Evolutionary conservation across 2,329 filamentous ascomycete genomes (phyloP), one percentile per base, ranked within the genome.

Genomic region (Scleromitrula shiraiana): DNA sequence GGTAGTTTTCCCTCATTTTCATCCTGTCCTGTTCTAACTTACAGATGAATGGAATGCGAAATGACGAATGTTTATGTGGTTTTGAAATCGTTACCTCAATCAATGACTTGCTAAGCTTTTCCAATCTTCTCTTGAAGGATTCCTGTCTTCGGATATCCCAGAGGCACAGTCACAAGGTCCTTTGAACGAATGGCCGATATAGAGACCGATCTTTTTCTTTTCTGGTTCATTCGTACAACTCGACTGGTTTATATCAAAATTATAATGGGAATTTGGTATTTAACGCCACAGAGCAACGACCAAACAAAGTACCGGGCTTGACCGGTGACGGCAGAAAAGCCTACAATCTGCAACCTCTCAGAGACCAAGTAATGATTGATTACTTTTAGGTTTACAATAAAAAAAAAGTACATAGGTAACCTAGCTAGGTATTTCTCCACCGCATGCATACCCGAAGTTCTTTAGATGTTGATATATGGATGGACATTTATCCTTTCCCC

Each of bases 101-200:
- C 14, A 17, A 36, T 12, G 6, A 5, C 27, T 42, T 26, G 19
- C 17, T 27, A 47, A 27, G 29, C 38, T 48, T 36, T 12, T 42
- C 33, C 22, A 29, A 29, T 26, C 29, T 53, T 43, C 49, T 38
- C 12, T 48, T 17, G 12, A 30, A 30, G 33, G 49, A 53, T 50
- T 57, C 53, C 41, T 52, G 41, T 29, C 46, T 39, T 50, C 53
- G 58, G 56, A 51, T 49, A 59, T 50, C 57, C 55, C 54, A 55
- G 51, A 45, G 50, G 50, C 53, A 55, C 40, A 47, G 50, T 38
- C 42, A 40, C 23, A 41, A 32, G 27, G 12, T 17, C 12, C 7
- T 22, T 15, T 30, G 33, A 37, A 10, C 26, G 26, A n/a, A 23
- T 32, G 36, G 10, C 37, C 37, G 6, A 24, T 15, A 14, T 14